These are phyloP conservation scores for Poronia punctata DNA, from an alignment of 495 filamentous ascomycete species.

Conservation along the genomic window DNA sequence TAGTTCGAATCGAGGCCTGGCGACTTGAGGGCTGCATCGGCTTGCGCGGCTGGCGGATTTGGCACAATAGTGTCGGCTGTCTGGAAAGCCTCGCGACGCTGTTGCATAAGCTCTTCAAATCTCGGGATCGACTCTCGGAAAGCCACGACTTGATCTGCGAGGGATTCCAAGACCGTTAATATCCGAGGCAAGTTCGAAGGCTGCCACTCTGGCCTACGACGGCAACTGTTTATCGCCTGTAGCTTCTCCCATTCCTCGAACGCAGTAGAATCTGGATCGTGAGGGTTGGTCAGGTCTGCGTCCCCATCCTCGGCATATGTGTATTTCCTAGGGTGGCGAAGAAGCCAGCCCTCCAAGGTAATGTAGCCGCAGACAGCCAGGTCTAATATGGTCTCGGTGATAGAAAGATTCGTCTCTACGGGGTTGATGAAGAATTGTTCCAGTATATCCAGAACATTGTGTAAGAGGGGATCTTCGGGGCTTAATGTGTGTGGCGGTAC, in stretches of 20 bases:
- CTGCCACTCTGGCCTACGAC: conserved; percentile 44
- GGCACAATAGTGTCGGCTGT: conserved; percentile 39
- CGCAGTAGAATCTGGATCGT: conserved; percentile 26
- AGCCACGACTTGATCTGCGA: conserved; percentile 57
- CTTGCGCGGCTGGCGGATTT: conserved; percentile 18
- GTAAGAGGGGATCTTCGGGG: conserved; percentile 70
- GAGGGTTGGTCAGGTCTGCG: conserved; percentile 18
- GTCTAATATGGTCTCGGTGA: conserved; percentile 77
- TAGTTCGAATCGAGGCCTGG: conserved; percentile 25
- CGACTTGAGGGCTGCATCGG: conserved; percentile 14
- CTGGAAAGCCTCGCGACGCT: conserved; percentile 61
- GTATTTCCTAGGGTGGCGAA: conserved; percentile 62
- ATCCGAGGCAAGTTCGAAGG: conserved; percentile 41
- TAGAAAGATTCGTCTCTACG: conserved; percentile 77
- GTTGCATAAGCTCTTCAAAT: conserved; percentile 68
- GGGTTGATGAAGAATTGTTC: conserved; percentile 81
- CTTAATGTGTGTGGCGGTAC: conserved; percentile 54
- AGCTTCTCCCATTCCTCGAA: conserved; percentile 37
- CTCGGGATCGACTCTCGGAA: conserved; percentile 65
- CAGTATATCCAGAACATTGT: conserved; percentile 60
- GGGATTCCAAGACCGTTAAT: conserved; percentile 42
- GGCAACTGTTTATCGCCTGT: conserved; percentile 39
- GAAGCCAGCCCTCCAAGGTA: conserved; percentile 81
- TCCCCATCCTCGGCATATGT: conserved; percentile 40
- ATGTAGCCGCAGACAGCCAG: conserved; percentile 77